These are phyloP conservation scores for Volvariella surrecta DNA, from an alignment of 1,284 basidiomycete species.

Conservation along the genomic window DNA sequence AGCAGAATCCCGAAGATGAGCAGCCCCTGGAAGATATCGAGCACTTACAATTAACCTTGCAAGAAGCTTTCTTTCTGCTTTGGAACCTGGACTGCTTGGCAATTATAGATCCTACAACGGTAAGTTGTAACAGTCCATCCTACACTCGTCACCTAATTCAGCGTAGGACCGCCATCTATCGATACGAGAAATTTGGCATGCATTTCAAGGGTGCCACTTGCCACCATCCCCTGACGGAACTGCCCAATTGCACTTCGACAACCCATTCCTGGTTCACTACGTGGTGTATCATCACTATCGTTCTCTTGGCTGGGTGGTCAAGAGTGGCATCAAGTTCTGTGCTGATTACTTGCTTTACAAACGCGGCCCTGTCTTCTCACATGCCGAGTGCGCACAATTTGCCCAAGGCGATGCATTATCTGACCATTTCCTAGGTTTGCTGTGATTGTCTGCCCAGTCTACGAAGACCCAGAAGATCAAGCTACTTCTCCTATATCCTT, in stretches of 20 bases:
- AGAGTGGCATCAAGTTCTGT: constrained; percentile 96
- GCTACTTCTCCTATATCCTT: constrained; percentile 50
- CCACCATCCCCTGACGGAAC: constrained; percentile 17
- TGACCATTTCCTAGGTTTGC: constrained; percentile 62
- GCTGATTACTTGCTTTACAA: constrained; percentile 94
- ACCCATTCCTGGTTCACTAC: constrained; percentile 90
- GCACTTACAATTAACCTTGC: constrained; percentile 86
- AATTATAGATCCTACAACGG: constrained; percentile 58
- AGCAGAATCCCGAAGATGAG: constrained; percentile 27
- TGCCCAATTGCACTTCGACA: constrained; percentile 56
- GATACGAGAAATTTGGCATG: constrained; percentile 48
- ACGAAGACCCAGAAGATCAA: constrained; percentile 75
- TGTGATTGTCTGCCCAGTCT: constrained; percentile 81
- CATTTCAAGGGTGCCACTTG: constrained; percentile 43
- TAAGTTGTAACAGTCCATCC: constrained; percentile 23
- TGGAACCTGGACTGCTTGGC: constrained; percentile 82
- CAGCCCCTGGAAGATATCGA: constrained; percentile 68
- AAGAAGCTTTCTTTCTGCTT: constrained; percentile 88
- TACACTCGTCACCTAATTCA: not conserved
- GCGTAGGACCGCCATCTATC: constrained; percentile 42
- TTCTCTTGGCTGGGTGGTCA: constrained; percentile 97
- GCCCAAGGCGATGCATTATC: constrained; percentile 3
- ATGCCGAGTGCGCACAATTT: constrained; percentile 74
- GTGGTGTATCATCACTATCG: constrained; percentile 93
- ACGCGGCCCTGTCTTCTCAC: constrained; percentile 89